phyloP scores from a whole-genome alignment of 2,329 filamentous ascomycete genomes.

The Coniochaeta sp. region DNA sequence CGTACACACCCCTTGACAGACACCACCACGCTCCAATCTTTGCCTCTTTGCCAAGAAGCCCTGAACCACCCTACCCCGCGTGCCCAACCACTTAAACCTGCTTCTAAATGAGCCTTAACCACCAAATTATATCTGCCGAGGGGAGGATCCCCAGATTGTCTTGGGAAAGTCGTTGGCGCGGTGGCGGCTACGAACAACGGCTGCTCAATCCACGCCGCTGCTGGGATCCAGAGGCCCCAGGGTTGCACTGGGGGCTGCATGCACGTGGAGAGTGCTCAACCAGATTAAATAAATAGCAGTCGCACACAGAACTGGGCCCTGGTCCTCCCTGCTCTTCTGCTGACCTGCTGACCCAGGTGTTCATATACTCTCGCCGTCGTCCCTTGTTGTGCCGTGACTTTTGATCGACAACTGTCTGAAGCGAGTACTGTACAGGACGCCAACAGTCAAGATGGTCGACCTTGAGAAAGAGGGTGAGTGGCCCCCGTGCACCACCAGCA shows the following conservation, averaged over 20 bases:
- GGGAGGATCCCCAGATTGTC: background rate
- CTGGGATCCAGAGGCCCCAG: too few relatives aligned
- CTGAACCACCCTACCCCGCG: background rate
- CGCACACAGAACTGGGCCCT: background rate
- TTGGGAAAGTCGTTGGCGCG: background rate
- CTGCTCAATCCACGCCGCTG: background rate
- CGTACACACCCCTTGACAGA: background rate
- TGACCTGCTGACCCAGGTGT: background rate
- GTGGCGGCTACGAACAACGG: background rate
- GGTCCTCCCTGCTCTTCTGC: background rate
- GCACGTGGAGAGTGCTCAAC: background rate
- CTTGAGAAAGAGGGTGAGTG: background rate
- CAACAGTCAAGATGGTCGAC: background rate
- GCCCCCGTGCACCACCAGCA: background rate
- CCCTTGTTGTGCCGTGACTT: background rate
- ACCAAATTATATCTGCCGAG: constrained; percentile 1
- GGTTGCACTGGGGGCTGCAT: background rate
- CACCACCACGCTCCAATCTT: background rate
- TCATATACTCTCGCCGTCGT: background rate
- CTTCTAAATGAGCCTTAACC: background rate
- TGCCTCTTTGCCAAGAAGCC: background rate
- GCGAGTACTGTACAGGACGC: background rate
- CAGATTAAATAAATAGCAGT: background rate
- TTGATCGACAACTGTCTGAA: background rate
- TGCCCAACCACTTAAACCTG: background rate